Evolutionary conservation across 441 rosid genomes (phyloP), one percentile per base, ranked within the genome.

Genomic region (Macaranga tanarius): DNA sequence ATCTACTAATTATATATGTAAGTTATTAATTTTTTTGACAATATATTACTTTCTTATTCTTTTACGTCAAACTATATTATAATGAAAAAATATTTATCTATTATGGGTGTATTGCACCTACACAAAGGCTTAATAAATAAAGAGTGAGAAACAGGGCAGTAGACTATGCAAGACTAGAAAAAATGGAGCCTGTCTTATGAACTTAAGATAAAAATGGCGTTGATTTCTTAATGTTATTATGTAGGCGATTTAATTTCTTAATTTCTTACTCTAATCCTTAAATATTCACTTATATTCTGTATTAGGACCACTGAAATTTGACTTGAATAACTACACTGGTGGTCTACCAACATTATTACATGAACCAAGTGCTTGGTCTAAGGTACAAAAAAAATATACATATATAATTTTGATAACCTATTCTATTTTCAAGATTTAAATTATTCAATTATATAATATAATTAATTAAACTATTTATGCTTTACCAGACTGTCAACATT

Each of bases 311-410:
- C 5, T 74, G 8, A 50, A 38, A 38, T 73, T 78, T 45, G 57
- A 78, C 51, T 9, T 67, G 26, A 66, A 40, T 59, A 50, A 57
- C 54, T 80, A 69, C 57, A 74, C 65, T 62, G 83, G 83, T 19
- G 67, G 70, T 16, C 42, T 73, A 13, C 78, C 77, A 57, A 31
- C 9, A 19, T 54, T 79, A 62, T 19, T 67, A 5, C 1, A 28
- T 51, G 73, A 72, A 62, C 76, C 70, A 12, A 45, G 64, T 28
- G 28, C 82, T 54, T 75, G 82, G 79, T 75, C 82, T 44, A 75
- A 79, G 82, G 82, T 79, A 55, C 16, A 66, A 50, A 26, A 48
- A 11, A 0, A 10, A n/a, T n/a, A n/a, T n/a, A n/a, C n/a, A n/a
- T n/a, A n/a, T n/a, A n/a, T 3, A 57, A 26, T 8, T 1, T 15